Evolutionary conservation across 1,284 basidiomycete species (phyloP).

Genomic region (Sanghuangporus sanghuang): DNA sequence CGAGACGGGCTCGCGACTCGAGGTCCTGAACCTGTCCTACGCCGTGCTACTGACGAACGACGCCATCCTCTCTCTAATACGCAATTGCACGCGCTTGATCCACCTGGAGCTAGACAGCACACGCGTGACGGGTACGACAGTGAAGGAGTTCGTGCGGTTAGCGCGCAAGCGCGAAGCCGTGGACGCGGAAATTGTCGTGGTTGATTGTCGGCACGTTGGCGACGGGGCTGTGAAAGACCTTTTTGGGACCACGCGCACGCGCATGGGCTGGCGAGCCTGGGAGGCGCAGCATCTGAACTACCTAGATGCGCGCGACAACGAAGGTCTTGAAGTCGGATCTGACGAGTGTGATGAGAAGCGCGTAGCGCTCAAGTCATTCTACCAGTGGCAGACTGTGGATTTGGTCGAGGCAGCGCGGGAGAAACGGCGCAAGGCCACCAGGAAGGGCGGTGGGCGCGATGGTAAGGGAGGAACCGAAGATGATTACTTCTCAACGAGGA

Average conservation of each 20-base stretch:
- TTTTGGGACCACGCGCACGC: constrained; percentile 50
- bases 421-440: constrained; percentile 43
- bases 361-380: constrained; percentile 82
- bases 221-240: constrained; percentile 60
- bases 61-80: constrained; percentile 60
- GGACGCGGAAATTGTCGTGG: constrained; percentile 56
- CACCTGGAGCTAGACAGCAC: constrained; percentile 80
- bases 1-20: constrained; percentile 56
- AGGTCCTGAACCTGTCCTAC: constrained; percentile 71
- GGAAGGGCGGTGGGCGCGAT: constrained; percentile 25
- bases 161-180: constrained; percentile 41
- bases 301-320: constrained; percentile 62
- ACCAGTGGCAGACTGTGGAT: constrained; percentile 82
- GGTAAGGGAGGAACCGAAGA: constrained; percentile 7
- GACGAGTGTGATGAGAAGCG: constrained; percentile 69
- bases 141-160: constrained; percentile 64
- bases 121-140: constrained; percentile 52
- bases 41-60: constrained; percentile 59
- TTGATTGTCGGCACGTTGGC: constrained; percentile 73
- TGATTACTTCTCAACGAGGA: constrained; percentile 23
- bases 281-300: constrained; percentile 60
- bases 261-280: constrained; percentile 67
- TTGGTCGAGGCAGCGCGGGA: constrained; percentile 58
- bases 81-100: constrained; percentile 53
- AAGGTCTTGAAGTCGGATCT: constrained; percentile 57